A percentile compares a stretch with the other conserved stretches of the same genome.
Evolutionary conservation across 352 stramenopile genomes (phyloP).

Genomic region (Globisporangium spinosum): DNA sequence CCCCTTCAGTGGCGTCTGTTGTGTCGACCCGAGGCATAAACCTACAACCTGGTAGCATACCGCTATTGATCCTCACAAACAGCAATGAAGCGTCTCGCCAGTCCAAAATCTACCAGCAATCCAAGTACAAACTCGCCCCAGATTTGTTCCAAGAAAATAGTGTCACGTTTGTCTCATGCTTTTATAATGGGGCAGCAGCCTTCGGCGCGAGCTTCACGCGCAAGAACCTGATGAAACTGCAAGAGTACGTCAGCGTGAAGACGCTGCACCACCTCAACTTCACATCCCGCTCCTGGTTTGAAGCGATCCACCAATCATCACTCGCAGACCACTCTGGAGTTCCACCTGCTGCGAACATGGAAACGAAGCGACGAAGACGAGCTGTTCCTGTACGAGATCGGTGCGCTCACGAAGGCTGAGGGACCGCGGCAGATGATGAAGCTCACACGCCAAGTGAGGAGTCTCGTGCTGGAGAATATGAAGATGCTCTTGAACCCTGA

Average conservation of each 20-base stretch:
- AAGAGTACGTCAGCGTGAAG: conserved; percentile 42
- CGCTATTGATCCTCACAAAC: conserved; percentile 11
- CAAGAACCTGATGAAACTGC: conserved; percentile 40
- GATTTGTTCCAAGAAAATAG: conserved; percentile 33
- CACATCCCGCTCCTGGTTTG: conserved; percentile 41
- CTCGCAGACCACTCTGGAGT: conserved; percentile 42
- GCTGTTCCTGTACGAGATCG: conserved; percentile 33
- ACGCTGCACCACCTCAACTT: conserved; percentile 45
- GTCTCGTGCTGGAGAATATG: conserved; percentile 45
- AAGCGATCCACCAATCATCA: conserved; percentile 37
- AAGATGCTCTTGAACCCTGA: conserved; percentile 44
- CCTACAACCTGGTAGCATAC: not conserved
- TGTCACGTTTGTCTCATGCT: conserved; percentile 31
- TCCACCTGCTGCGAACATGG: conserved; percentile 46
- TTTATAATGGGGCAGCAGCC: conserved; percentile 13
- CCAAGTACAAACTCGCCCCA: conserved; percentile 43
- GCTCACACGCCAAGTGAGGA: conserved; percentile 43
- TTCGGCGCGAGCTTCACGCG: conserved; percentile 17
- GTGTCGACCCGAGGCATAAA: conserved; percentile 3
- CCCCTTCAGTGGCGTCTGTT: conserved; percentile 14
- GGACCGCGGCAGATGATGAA: conserved; percentile 43
- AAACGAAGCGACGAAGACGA: conserved; percentile 32
- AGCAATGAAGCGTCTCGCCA: conserved; percentile 5
- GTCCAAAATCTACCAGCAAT: conserved; percentile 30
- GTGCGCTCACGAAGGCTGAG: conserved; percentile 37